Evolutionary conservation across 176 grass and related monocot genomes (phyloP), one percentile per base, ranked within the genome.

Genomic region (Coix lacrymajobi): DNA sequence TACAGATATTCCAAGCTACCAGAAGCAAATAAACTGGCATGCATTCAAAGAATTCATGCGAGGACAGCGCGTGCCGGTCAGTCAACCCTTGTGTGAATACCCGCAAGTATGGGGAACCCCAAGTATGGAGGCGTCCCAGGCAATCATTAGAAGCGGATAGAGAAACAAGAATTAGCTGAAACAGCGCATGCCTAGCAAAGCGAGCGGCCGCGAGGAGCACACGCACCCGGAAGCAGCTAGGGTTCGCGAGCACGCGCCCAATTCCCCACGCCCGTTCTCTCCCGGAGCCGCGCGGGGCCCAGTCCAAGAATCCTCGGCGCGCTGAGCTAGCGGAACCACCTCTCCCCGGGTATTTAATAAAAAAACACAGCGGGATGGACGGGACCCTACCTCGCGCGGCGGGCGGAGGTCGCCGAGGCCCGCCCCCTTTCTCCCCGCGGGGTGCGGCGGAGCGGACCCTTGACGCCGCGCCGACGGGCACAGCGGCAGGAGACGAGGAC

Each of bases 321-420:
- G 68, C 28, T 12, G 22, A 75, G 71, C 33, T 5, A 19, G 24
- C 61, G 40, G 39, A 61, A 54, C 7, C 58, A n/a, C 0, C 25
- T 7, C 8, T 4, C 24, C 6, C 4, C 22, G 34, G 61, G 20
- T 31, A 17, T 22, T n/a, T n/a, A 3, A 1, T 2, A 15, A 66
- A 6, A 15, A 54, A 10, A 54, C 8, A 12, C 31, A 68, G 29
- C 22, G 32, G 64, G n/a, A 14, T 1, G 32, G 31, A 20, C 1
- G 32, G 64, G 24, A 5, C 4, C 48, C 46, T 90, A 90, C 84
- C 88, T 90, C 66, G 10, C 74, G 67, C 30, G 36, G 49, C 54
- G 71, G 63, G 63, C 28, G 56, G 57, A 24, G 73, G 75, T 30
- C 68, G 34, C 28, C 46, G 70, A 37, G 16, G 8, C 69, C 3